Base-by-base conservation (phyloP, 164 flowering plant species). In the Nelumbo lutea region DNA sequence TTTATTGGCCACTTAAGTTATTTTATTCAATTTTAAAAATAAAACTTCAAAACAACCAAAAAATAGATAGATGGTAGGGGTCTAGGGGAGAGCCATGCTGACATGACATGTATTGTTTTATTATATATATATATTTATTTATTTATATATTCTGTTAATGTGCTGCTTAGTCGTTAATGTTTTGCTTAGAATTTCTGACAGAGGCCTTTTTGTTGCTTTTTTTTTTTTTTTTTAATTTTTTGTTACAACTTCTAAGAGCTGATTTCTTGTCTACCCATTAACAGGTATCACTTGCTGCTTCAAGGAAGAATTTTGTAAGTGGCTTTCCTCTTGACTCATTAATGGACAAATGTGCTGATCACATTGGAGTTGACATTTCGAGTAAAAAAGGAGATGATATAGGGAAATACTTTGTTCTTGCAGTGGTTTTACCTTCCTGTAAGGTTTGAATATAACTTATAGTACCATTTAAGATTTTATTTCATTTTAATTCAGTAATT, bases 381-480 rank as follows among this genome's bases (percentile, higher is more conserved):
- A 72, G 73, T 70, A 42, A 58, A 62, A 53, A 47, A 65, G 65
- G 59, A 42, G 48, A 72, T 65, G 76, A 75, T 65, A 77, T 76
- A 0, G 99, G 98, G 65, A 84, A 64, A 71, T 88, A 77, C 84
- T 91, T 93, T 81, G 91, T 86, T 47, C 85, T 96, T 68, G 99
- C 98, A 42, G 80, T 80, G 56, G 90, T 86, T 48, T 87, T 73
- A 61, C 83, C 88, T 75, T 90, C 92, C 61, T 66, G 68, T 73
- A 88, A 93, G 98, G 99, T 96, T 78, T 55, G 71, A 13, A 72
- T 50, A 5, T 59, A 14, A 9, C 10, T 68, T 39, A 6, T 50
- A 13, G 59, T 59, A 58, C 63, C 11, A 11, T 41, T 41, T 47
- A 6, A 38, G 9, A 1, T 45, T 58, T 7, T 43, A 38, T 38